Evolutionary conservation across 2,329 filamentous ascomycete species (phyloP).

Genomic region (Fusarium mexicanum): DNA sequence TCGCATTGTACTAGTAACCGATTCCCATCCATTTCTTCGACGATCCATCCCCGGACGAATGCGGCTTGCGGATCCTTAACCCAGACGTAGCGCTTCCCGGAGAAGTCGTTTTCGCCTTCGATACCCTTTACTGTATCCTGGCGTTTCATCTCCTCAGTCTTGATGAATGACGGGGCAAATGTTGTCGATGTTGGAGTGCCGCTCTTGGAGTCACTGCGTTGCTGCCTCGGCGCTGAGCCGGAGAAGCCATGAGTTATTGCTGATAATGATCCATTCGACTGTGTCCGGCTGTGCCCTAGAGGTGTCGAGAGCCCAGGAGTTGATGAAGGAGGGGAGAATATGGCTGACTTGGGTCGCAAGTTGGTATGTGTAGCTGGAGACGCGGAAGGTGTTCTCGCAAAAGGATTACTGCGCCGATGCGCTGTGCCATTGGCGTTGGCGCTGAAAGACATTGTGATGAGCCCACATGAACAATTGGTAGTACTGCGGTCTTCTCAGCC

Average conservation of each 20-base stretch:
- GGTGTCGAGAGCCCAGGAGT: constrained; percentile 51
- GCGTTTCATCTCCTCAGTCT: constrained; percentile 77
- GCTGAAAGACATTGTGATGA: constrained; percentile 49
- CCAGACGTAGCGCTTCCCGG: constrained; percentile 98
- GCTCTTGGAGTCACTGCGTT: constrained; percentile 70
- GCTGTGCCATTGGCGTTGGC: constrained; percentile 54
- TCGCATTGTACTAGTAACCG: constrained; percentile 89
- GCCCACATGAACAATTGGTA: constrained; percentile 42
- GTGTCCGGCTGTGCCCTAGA: constrained; percentile 72
- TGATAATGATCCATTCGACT: constrained; percentile 69
- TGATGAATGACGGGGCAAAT: constrained; percentile 97
- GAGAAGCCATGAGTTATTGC: constrained; percentile 17
- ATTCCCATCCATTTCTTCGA: constrained; percentile 78
- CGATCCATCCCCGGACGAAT: constrained; percentile 91
- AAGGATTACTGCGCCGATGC: constrained; percentile 83
- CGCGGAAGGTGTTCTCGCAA: constrained; percentile 74
- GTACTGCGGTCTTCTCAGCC: constrained; percentile 29
- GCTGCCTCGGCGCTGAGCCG: constrained; percentile 44
- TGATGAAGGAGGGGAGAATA: constrained; percentile 71
- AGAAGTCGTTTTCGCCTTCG: constrained; percentile 98
- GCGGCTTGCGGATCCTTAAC: constrained; percentile 86
- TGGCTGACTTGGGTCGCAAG: constrained; percentile 77
- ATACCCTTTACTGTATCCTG: constrained; percentile 74
- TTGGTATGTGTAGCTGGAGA: constrained; percentile 66
- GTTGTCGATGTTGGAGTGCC: constrained; percentile 76